Evolutionary conservation across 73 alveolate genomes (phyloP).

Genomic region (Uronychia binucleata): DNA sequence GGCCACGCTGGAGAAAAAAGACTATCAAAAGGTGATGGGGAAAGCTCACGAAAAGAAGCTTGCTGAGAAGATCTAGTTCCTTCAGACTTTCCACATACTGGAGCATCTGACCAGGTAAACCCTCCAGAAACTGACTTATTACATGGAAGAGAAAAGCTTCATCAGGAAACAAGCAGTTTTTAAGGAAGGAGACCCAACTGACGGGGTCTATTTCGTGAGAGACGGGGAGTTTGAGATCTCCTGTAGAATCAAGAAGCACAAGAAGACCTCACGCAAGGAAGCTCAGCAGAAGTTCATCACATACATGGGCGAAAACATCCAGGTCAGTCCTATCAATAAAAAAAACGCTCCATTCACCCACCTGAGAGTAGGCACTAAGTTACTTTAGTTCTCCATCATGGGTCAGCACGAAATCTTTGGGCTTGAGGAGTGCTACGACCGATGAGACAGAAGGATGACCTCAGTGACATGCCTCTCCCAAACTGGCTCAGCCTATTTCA

Average conservation of each 20-base stretch:
- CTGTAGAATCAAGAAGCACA: background rate
- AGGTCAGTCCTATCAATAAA: background rate
- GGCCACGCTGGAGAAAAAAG: constrained; percentile 46
- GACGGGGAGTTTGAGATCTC: constrained; percentile 24
- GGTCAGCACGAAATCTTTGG: constrained; percentile 22
- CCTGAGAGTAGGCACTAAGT: background rate
- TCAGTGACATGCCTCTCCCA: background rate
- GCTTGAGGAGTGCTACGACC: background rate
- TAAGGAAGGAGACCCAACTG: constrained; percentile 40
- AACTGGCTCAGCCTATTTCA: background rate
- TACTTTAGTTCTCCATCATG: background rate
- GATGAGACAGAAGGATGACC: background rate
- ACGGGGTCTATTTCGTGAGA: constrained; percentile 13
- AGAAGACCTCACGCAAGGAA: background rate
- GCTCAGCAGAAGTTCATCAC: background rate
- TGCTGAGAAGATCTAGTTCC: constrained; percentile 40
- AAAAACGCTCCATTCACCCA: background rate
- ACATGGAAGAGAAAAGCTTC: constrained; percentile 39
- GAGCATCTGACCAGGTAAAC: constrained; percentile 25
- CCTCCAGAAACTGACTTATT: constrained; percentile 48
- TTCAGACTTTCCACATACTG: constrained; percentile 46
- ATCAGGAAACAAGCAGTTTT: constrained; percentile 45
- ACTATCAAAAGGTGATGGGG: constrained; percentile 44
- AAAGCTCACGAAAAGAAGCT: constrained; percentile 41
- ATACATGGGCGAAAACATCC: background rate